Percentiles rank a stretch among this genome's conserved stretches.
Evolutionary conservation across 768 basidiomycete species (phyloP).

Genomic region (Mycena indigotica): DNA sequence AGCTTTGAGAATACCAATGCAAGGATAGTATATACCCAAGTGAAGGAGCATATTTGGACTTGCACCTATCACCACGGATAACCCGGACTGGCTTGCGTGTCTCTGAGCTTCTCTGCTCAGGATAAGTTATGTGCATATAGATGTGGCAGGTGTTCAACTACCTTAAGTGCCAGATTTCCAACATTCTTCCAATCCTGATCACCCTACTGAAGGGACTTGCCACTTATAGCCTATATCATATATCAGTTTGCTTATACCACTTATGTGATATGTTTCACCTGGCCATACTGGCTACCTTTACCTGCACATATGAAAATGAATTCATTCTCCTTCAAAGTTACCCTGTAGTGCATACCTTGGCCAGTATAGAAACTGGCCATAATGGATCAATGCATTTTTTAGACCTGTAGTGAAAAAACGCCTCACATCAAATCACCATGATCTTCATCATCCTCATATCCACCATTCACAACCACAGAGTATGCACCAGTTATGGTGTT

Average conservation of each 20-base stretch:
- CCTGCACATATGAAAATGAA: background rate
- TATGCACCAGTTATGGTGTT: conserved; percentile 35
- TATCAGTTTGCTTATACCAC: too few relatives aligned
- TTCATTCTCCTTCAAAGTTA: background rate
- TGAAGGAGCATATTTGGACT: background rate
- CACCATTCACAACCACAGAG: conserved; percentile 43
- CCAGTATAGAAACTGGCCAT: background rate
- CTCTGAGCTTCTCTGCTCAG: background rate
- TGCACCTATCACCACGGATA: background rate
- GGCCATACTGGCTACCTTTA: too few relatives aligned
- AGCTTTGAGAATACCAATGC: background rate
- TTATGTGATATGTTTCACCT: too few relatives aligned
- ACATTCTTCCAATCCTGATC: background rate
- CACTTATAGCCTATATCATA: background rate
- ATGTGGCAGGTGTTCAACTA: background rate
- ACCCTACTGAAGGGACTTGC: background rate
- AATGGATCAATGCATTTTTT: background rate
- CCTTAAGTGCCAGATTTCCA: background rate
- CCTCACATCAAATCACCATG: conserved; percentile 25
- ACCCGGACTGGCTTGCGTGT: background rate
- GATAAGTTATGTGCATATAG: background rate
- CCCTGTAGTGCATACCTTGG: background rate
- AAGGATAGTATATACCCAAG: background rate
- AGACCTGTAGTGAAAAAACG: background rate
- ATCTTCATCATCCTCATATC: conserved; percentile 46